These are phyloP conservation scores for Trichosporon sp. DNA, from an alignment of 1,284 basidiomycete species.

Conservation along the genomic window DNA sequence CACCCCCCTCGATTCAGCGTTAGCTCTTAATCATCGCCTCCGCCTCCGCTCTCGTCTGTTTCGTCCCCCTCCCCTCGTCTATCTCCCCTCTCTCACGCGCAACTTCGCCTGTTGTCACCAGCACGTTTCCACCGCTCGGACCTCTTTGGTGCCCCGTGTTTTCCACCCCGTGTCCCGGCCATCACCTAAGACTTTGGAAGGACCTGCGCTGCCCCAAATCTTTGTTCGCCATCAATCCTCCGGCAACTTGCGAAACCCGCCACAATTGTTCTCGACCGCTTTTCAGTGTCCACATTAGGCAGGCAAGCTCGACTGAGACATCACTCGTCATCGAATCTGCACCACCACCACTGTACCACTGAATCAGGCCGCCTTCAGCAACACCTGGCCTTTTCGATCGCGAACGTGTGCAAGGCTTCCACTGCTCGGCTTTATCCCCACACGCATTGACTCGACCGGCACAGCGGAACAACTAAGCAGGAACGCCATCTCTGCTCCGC, in stretches of 20 bases:
- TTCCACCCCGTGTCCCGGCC: neutral
- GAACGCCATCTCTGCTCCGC: too few relatives aligned
- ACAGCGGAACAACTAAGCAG: too few relatives aligned
- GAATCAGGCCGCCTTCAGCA: neutral
- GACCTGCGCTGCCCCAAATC: neutral
- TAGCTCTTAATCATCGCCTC: neutral
- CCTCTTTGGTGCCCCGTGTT: neutral
- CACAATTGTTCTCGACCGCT: neutral
- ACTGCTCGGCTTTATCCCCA: too few relatives aligned
- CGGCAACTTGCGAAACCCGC: conserved; percentile 1
- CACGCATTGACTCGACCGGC: too few relatives aligned
- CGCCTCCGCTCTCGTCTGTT: too few relatives aligned
- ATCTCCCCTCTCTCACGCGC: neutral
- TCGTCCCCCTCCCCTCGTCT: neutral
- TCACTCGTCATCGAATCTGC: neutral
- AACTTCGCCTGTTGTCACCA: neutral
- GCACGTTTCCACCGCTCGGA: neutral
- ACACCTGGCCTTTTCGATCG: too few relatives aligned
- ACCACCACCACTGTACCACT: neutral
- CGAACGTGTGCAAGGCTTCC: too few relatives aligned
- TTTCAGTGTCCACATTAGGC: neutral
- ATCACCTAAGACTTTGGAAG: neutral
- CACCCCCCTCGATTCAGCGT: neutral
- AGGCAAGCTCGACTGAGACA: neutral
- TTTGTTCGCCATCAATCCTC: neutral